Percentiles rank a stretch among this genome's conserved stretches.
phyloP scores from a whole-genome alignment of 1,284 basidiomycete genomes.

The Dichomitus squalens region DNA sequence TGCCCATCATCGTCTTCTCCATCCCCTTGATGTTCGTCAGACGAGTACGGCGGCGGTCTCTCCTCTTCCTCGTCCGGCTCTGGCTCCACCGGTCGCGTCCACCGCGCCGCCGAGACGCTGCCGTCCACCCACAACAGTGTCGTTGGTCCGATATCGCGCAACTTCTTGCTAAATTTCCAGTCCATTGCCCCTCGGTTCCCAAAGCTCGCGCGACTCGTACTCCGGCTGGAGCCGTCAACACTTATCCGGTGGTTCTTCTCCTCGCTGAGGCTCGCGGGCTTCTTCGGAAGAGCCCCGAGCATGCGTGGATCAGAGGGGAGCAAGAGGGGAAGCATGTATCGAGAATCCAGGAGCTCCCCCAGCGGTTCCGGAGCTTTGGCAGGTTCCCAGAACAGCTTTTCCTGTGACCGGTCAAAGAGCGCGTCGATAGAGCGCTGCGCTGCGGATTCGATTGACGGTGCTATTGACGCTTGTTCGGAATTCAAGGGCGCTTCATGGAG shows the following conservation, averaged over 20 bases:
- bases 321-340: slow-evolving; percentile 89
- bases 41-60: slow-evolving; percentile 28
- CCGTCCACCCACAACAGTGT: slow-evolving; percentile 73
- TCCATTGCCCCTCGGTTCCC: slow-evolving; percentile 46
- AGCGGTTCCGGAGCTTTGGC: slow-evolving; percentile 76
- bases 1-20: slow-evolving; percentile 28
- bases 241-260: slow-evolving; percentile 35
- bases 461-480: slow-evolving; percentile 33
- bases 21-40: slow-evolving; percentile 28
- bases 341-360: slow-evolving; percentile 87
- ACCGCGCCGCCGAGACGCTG: slow-evolving; percentile 48
- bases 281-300: slow-evolving; percentile 70
- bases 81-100: slow-evolving; percentile 38
- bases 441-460: slow-evolving; percentile 34
- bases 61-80: slow-evolving; percentile 41
- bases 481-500: slow-evolving; percentile 43
- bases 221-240: slow-evolving; percentile 40
- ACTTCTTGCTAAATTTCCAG: slow-evolving; percentile 59
- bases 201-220: slow-evolving; percentile 39
- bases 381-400: slow-evolving; percentile 75
- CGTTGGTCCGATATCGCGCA: slow-evolving; percentile 61
- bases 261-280: slow-evolving; percentile 41
- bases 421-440: slow-evolving; percentile 70
- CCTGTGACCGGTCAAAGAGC: slow-evolving; percentile 71
- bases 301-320: slow-evolving; percentile 80